Conservation (phyloP, 208 protist species). For the Leishmania martiniquensis region DNA sequence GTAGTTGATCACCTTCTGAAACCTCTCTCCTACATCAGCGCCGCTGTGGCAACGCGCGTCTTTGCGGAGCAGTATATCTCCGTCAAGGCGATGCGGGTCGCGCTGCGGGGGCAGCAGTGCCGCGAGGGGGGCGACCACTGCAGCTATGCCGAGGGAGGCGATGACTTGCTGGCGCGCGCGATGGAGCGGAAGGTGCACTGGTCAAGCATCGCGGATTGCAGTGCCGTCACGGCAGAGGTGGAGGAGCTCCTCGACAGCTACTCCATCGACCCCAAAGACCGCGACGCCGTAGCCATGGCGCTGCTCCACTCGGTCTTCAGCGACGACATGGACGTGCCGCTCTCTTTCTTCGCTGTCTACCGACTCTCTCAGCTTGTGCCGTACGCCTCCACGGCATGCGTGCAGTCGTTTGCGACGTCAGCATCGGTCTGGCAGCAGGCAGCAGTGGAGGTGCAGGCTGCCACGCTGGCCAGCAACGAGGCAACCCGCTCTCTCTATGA, state of each 20-base stretch:
- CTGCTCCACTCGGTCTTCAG: conserved; percentile 41
- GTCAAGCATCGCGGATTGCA: conserved; percentile 44
- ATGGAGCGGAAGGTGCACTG: conserved; percentile 61
- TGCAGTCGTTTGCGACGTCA: conserved; percentile 47
- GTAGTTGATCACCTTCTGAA: conserved; percentile 27
- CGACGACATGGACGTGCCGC: conserved; percentile 21
- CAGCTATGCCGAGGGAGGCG: background rate
- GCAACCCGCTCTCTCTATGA: conserved; percentile 45
- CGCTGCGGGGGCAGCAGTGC: conserved; percentile 25
- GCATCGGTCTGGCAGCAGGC: conserved; percentile 49
- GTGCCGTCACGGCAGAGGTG: conserved; percentile 41
- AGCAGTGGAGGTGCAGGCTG: conserved; percentile 24
- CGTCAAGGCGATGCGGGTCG: conserved; percentile 73
- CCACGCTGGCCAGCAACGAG: conserved; percentile 14
- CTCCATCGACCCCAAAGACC: conserved; percentile 34
- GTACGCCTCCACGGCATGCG: conserved; percentile 50
- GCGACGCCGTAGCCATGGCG: conserved; percentile 42
- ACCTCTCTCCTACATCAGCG: conserved; percentile 41
- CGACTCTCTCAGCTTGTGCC: conserved; percentile 69
- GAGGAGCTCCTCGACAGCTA: conserved; percentile 48
- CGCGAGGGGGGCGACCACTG: background rate
- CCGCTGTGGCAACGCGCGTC: conserved; percentile 63
- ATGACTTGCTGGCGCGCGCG: conserved; percentile 43
- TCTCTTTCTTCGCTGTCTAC: conserved; percentile 46
- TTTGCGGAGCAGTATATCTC: conserved; percentile 80